Percentiles rank a stretch among this genome's conserved stretches.
phyloP scores from a whole-genome alignment of 805 yeast genomes.

The Scheffersomyces amazonensis region DNA sequence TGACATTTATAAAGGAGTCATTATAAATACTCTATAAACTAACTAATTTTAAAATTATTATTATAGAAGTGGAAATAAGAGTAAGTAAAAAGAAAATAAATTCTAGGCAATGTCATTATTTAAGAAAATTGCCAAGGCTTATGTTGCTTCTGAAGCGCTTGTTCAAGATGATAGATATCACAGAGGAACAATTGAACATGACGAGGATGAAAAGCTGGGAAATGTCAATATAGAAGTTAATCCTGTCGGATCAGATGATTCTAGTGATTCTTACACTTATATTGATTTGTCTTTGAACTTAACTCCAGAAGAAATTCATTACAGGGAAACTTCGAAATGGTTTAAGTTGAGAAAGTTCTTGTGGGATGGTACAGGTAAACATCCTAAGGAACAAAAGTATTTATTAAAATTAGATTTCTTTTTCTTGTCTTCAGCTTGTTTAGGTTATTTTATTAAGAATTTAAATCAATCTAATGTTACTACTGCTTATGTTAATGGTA shows the following conservation, averaged over 20 bases:
- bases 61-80: too few species aligned
- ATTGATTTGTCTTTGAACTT: conserved; percentile 18
- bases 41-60: too few species aligned
- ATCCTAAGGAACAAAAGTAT: conserved; percentile 32
- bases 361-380: conserved; percentile 39
- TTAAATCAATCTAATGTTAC: conserved; percentile 40
- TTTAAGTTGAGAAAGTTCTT: conserved; percentile 22
- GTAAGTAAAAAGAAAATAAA: too few species aligned
- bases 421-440: conserved; percentile 53
- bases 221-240: background rate
- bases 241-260: conserved; percentile 4
- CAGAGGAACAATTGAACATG: background rate
- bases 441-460: conserved; percentile 49
- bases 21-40: too few species aligned
- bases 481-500: conserved; percentile 47
- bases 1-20: too few species aligned
- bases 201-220: background rate
- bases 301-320: conserved; percentile 16
- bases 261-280: conserved; percentile 10
- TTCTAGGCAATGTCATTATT: background rate
- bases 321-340: conserved; percentile 16
- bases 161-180: background rate
- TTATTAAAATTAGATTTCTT: conserved; percentile 38
- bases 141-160: background rate
- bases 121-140: background rate